Conservation (phyloP, 2,329 filamentous ascomycete genomes). For the Monilinia polystroma region DNA sequence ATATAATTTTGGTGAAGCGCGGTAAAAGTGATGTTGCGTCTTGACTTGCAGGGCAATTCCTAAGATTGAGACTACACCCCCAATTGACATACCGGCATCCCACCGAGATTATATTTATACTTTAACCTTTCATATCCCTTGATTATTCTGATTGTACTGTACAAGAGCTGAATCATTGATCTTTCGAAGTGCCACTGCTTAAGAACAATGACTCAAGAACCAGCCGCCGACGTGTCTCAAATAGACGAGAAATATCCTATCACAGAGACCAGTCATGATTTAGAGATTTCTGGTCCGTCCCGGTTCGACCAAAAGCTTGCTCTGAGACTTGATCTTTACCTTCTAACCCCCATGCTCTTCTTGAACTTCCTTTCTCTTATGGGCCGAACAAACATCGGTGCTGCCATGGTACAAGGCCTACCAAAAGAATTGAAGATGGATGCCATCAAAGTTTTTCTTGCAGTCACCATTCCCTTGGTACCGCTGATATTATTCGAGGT, state of each 20-base stretch:
- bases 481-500: constrained; percentile 42
- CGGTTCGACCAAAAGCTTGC: constrained; percentile 22
- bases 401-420: constrained; percentile 29
- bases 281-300: not conserved
- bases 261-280: not conserved
- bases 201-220: not conserved
- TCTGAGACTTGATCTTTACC: constrained; percentile 24
- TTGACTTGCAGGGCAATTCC: not conserved
- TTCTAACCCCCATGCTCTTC: constrained; percentile 37
- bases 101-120: constrained; percentile 5
- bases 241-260: constrained; percentile 12
- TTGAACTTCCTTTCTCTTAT: constrained; percentile 35
- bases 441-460: constrained; percentile 33
- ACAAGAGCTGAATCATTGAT: not conserved
- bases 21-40: not conserved
- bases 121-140: not conserved
- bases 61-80: constrained; percentile 5
- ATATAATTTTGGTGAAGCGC: constrained; percentile 11
- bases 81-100: not conserved
- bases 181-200: not conserved
- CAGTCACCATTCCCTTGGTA: constrained; percentile 45
- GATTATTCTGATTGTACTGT: not conserved
- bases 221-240: not conserved
- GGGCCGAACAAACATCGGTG: constrained; percentile 25
- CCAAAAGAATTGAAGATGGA: constrained; percentile 34